Evolutionary conservation across 495 filamentous ascomycete genomes (phyloP), one percentile per base, ranked within the genome.

Genomic region (Aspergillus asperescens): DNA sequence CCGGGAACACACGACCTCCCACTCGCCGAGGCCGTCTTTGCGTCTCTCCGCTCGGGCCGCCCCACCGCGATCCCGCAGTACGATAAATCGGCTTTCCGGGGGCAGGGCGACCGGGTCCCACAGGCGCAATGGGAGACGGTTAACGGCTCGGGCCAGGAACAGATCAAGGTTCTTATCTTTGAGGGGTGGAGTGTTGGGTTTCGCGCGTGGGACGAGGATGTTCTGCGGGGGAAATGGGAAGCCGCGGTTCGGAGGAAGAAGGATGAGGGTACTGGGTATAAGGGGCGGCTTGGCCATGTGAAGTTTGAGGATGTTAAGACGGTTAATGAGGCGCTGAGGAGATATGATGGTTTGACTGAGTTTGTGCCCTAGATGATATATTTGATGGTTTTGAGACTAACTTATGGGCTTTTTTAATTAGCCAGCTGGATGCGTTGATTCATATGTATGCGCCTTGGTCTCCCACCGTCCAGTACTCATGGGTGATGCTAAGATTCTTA

Each of bases 121-220:
- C 64, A 73, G 29, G 68, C 60, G 4, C 54, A 75, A 40, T 95
- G 89, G 88, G 60, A 76, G 40, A 62, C 63, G 1, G 79, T 88
- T 20, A 89, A 90, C 68, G 60, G 52, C 13, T 76, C 77, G 8
- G 76, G 68, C 1, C 68, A 74, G 45, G 52, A 70, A 12, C 72
- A 66, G 31, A 68, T 88, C 22, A 73, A 83, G 50, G 62, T 76
- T 15, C 75, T 96, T 1, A 80, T 97, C 38, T 84, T 97, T 50
- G 92, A 97, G 63, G 92, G 92, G 13, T 97, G 92, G 92, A 77
- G 87, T 68, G 85, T 95, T 27, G 92, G 90, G 1, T 96, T 97
- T 70, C 80, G 85, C 13, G 59, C 83, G 4, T 75, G 90, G 45
- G 61, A 71, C 48, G 73, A 81, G 10, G 46, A 66, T 1, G 72